Conservation (phyloP, 129 eudicot species). For the Flaveria robusta region DNA sequence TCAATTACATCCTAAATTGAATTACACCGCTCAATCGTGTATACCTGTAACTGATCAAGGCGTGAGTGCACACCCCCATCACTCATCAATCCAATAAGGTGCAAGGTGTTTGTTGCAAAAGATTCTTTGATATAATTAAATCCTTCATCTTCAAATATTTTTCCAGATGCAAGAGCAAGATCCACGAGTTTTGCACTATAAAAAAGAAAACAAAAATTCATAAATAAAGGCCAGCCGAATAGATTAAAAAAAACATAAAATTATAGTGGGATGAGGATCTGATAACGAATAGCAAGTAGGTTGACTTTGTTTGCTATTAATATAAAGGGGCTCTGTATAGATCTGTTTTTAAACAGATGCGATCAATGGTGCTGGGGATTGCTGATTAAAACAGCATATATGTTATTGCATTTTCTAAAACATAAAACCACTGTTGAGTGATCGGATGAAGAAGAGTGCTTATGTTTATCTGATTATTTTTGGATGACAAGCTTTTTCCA, state of each 20-base stretch:
- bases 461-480: not conserved
- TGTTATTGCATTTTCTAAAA: not conserved
- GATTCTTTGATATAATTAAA: conserved; percentile 75
- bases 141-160: conserved; percentile 81
- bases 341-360: not conserved
- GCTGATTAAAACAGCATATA: not conserved
- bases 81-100: conserved; percentile 83
- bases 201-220: conserved; percentile 1
- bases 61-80: conserved; percentile 98
- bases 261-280: not conserved
- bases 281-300: not conserved
- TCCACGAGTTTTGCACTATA: conserved; percentile 95
- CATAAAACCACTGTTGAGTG: not conserved
- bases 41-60: conserved; percentile 84
- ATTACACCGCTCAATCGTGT: not conserved
- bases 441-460: not conserved
- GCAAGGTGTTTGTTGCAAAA: conserved; percentile 67
- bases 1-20: not conserved
- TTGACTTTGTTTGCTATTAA: not conserved
- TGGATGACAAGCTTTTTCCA: not conserved
- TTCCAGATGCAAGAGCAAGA: conserved; percentile 82
- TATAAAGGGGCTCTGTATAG: not conserved
- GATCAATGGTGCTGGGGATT: not conserved
- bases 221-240: conserved; percentile 10
- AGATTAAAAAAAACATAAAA: conserved; percentile 5